A percentile compares a stretch with the other conserved stretches of the same genome.
phyloP scores from a whole-genome alignment of 768 basidiomycete genomes.

The Mrakia blollopis region DNA sequence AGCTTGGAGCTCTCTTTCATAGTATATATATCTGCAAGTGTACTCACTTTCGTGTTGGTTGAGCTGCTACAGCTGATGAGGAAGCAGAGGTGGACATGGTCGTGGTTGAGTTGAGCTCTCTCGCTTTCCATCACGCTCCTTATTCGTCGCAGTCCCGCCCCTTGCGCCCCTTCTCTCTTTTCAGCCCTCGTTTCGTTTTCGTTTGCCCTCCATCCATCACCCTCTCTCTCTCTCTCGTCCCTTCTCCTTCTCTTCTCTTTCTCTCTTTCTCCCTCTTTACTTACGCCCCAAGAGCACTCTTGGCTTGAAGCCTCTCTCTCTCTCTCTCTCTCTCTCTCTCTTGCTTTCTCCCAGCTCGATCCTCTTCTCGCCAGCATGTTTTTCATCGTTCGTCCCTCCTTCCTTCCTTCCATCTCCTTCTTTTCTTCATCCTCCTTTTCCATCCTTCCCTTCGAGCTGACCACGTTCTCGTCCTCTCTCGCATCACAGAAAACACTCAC shows the following conservation, averaged over 20 bases:
- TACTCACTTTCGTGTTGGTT: conserved; percentile 7
- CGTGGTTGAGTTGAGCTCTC: neutral
- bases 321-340: neutral
- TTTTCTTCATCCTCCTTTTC: neutral
- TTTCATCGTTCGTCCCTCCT: conserved; percentile 25
- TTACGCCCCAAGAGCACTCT: neutral
- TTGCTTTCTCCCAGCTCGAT: too few species aligned
- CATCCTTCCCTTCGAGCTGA: neutral
- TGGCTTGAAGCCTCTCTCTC: neutral
- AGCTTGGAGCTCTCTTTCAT: neutral
- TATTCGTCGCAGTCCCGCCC: too few species aligned
- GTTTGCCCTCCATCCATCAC: neutral
- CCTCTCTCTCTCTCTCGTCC: too few species aligned
- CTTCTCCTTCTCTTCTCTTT: neutral
- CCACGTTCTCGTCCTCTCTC: neutral
- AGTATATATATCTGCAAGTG: neutral
- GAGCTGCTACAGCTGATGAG: conserved; percentile 17
- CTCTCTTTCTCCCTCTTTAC: neutral
- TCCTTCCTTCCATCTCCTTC: neutral
- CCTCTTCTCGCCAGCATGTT: conserved; percentile 10
- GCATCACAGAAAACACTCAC: conserved; percentile 77
- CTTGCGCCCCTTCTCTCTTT: neutral
- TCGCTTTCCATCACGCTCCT: too few species aligned
- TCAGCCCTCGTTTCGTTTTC: conserved; percentile 2
- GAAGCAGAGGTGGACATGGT: conserved; percentile 9